phyloP scores from a whole-genome alignment of 2,329 filamentous ascomycete genomes.

The Aspergillus intermedius region DNA sequence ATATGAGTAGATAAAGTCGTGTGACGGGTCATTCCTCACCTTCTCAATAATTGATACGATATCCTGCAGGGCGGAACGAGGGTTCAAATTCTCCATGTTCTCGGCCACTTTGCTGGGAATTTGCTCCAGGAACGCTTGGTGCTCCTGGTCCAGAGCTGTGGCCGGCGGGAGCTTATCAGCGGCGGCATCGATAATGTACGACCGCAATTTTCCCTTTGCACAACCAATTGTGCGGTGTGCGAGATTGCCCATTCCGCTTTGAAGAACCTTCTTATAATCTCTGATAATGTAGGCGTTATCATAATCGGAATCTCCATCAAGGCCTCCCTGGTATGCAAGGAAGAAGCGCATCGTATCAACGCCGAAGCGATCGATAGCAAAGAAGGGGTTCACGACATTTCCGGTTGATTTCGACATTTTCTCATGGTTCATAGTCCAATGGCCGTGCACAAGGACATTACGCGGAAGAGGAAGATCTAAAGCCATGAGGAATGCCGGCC shows the following conservation, averaged over 20 bases:
- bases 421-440: constrained; percentile 85
- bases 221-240: constrained; percentile 62
- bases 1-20: neutral
- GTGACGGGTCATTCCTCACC: constrained; percentile 37
- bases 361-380: constrained; percentile 82
- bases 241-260: constrained; percentile 74
- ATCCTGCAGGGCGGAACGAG: constrained; percentile 57
- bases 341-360: constrained; percentile 86
- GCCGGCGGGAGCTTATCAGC: constrained; percentile 23
- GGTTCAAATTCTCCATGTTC: constrained; percentile 59
- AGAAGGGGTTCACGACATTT: constrained; percentile 91
- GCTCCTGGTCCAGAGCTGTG: constrained; percentile 24
- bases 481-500: constrained; percentile 92
- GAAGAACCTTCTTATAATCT: constrained; percentile 72
- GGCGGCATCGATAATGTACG: constrained; percentile 46
- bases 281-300: constrained; percentile 69
- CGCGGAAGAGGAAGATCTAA: constrained; percentile 71
- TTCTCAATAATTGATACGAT: constrained; percentile 58
- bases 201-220: constrained; percentile 62
- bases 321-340: constrained; percentile 70
- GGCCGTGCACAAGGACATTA: constrained; percentile 78
- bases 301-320: constrained; percentile 75
- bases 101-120: constrained; percentile 40
- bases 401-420: constrained; percentile 98
- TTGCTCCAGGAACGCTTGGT: constrained; percentile 36